A percentile compares a stretch with the other conserved stretches of the same genome.
Evolutionary conservation across 345 rosid species (phyloP).

Genomic region (Eucalyptus cloeziana): DNA sequence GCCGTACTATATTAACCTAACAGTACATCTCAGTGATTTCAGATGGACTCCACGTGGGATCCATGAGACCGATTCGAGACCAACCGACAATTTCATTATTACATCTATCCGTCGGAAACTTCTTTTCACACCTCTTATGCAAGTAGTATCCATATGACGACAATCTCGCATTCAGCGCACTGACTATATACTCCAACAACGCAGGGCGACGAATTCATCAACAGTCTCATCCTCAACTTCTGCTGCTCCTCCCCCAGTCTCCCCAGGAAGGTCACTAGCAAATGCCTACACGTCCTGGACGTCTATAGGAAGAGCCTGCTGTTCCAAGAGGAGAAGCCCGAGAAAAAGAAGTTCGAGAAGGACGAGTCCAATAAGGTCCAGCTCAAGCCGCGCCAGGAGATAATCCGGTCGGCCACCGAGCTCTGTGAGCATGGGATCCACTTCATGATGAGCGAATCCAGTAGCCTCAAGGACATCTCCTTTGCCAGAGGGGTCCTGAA

Average conservation of each 20-base stretch:
- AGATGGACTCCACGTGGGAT: not conserved
- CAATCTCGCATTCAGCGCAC: not conserved
- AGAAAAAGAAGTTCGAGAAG: too few species aligned
- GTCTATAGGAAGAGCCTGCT: not conserved
- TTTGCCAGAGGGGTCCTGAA: not conserved
- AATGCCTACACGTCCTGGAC: not conserved
- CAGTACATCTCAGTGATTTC: too few species aligned
- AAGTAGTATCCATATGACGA: not conserved
- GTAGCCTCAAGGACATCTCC: not conserved
- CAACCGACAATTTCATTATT: not conserved
- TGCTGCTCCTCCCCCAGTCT: rapidly evolving
- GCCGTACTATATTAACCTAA: not conserved
- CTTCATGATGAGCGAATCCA: not conserved
- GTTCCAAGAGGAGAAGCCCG: too few species aligned
- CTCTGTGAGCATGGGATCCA: not conserved
- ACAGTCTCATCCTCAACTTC: not conserved
- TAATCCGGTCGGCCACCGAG: not conserved
- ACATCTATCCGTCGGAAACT: not conserved
- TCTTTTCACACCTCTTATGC: not conserved
- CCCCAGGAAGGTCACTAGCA: not conserved
- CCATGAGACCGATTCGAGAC: not conserved
- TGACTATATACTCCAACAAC: not conserved
- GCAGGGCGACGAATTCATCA: not conserved
- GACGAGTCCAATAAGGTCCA: too few species aligned
- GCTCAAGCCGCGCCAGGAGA: rapidly evolving